A percentile compares a stretch with the other conserved stretches of the same genome.
Evolutionary conservation across 2,329 filamentous ascomycete genomes (phyloP).

Genomic region (Huntiella decipiens): DNA sequence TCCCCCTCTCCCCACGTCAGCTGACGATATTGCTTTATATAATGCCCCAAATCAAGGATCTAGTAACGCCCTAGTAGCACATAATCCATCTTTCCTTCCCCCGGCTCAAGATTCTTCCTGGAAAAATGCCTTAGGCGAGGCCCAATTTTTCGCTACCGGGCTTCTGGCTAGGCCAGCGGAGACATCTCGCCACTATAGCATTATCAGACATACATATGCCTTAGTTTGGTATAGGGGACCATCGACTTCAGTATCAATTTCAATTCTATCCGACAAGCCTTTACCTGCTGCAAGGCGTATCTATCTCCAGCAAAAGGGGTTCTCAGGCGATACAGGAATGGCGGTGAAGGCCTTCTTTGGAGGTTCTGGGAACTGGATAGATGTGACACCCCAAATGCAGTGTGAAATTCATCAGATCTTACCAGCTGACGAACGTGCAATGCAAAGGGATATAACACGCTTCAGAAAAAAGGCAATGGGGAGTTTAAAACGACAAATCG

Average conservation of each 20-base stretch:
- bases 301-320: constrained; percentile 51
- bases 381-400: constrained; percentile 42
- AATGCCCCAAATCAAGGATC: background rate
- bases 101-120: constrained; percentile 15
- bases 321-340: constrained; percentile 50
- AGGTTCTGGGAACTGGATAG: constrained; percentile 40
- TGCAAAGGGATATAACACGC: constrained; percentile 48
- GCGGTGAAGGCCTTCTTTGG: constrained; percentile 43
- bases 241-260: constrained; percentile 42
- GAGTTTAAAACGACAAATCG: constrained; percentile 25
- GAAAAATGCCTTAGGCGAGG: constrained; percentile 35
- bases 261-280: constrained; percentile 40
- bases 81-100: background rate
- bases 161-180: constrained; percentile 44
- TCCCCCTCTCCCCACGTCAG: background rate
- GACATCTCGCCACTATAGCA: constrained; percentile 45
- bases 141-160: constrained; percentile 45
- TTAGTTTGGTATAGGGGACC: constrained; percentile 49
- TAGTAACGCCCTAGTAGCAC: background rate
- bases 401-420: constrained; percentile 30
- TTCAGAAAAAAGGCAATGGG: constrained; percentile 38
- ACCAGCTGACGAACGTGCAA: constrained; percentile 40
- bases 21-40: background rate
- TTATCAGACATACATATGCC: constrained; percentile 45
- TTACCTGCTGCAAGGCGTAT: constrained; percentile 38